Evolutionary conservation across 495 filamentous ascomycete genomes (phyloP).

Genomic region (Chaetomium cochliodes): DNA sequence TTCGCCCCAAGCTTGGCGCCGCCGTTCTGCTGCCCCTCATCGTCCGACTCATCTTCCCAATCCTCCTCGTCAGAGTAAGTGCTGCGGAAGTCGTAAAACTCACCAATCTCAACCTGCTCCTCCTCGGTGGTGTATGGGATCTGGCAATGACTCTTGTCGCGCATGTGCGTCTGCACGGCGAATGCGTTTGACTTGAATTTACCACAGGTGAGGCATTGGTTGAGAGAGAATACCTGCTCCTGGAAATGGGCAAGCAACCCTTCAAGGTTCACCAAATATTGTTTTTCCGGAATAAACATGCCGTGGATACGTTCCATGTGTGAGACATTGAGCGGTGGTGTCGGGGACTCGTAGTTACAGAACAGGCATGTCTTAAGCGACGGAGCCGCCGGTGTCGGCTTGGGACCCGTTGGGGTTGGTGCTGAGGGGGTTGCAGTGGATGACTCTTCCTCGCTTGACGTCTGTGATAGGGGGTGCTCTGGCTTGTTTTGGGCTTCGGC

Average conservation of each 20-base stretch:
- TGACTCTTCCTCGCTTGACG: constrained; percentile 36
- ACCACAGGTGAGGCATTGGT: constrained; percentile 73
- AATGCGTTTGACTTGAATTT: constrained; percentile 68
- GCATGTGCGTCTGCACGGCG: constrained; percentile 91
- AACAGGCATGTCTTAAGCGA: constrained; percentile 76
- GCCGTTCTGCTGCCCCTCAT: constrained; percentile 56
- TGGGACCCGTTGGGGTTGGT: constrained; percentile 27
- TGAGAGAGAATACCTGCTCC: constrained; percentile 71
- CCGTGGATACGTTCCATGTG: constrained; percentile 94
- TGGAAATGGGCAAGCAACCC: constrained; percentile 76
- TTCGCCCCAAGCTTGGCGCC: constrained; percentile 59
- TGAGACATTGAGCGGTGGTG: constrained; percentile 65
- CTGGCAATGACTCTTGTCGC: constrained; percentile 93
- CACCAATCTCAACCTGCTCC: constrained; percentile 92
- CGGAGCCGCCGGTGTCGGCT: constrained; percentile 27
- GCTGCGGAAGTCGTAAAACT: constrained; percentile 95
- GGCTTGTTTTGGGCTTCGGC: constrained; percentile 45
- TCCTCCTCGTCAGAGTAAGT: constrained; percentile 79
- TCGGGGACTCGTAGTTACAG: constrained; percentile 78
- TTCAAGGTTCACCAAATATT: constrained; percentile 76
- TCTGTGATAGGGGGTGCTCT: constrained; percentile 38
- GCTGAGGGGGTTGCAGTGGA: constrained; percentile 37
- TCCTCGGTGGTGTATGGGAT: constrained; percentile 87
- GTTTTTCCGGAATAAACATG: constrained; percentile 90
- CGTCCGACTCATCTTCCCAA: constrained; percentile 67